Percentiles rank a stretch among this genome's conserved stretches.
These are phyloP conservation scores for Coleophoma cylindrospora DNA, from an alignment of 2,329 filamentous ascomycete genomes.

Conservation along the genomic window DNA sequence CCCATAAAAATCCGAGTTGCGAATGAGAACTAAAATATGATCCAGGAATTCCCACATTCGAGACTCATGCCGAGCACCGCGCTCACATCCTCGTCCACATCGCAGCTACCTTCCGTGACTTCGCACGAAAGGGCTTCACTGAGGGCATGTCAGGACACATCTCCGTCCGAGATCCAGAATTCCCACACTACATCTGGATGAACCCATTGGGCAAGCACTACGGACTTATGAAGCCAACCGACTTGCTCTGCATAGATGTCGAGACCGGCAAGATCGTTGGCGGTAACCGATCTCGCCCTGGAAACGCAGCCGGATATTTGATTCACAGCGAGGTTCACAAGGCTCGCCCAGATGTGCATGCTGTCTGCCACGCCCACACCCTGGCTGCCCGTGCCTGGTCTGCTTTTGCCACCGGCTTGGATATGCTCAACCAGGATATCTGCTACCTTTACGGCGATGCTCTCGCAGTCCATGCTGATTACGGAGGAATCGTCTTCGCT, in stretches of 20 bases:
- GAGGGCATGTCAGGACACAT: slow-evolving; percentile 70
- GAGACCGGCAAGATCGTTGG: slow-evolving; percentile 55
- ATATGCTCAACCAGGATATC: slow-evolving; percentile 68
- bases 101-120: slow-evolving; percentile 64
- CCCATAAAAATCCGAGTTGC: no score
- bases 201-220: slow-evolving; percentile 63
- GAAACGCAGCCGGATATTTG: slow-evolving; percentile 64
- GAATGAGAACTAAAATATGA: no score
- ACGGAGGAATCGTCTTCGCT: slow-evolving; percentile 58
- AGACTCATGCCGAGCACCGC: slow-evolving; percentile 48
- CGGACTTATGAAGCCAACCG: slow-evolving; percentile 55
- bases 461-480: slow-evolving; percentile 60
- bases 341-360: slow-evolving; percentile 58
- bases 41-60: slow-evolving; percentile 50
- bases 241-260: slow-evolving; percentile 63
- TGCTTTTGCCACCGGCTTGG: slow-evolving; percentile 56
- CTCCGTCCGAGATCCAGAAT: slow-evolving; percentile 60
- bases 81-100: slow-evolving; percentile 62
- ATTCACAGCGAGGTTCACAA: slow-evolving; percentile 68
- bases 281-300: slow-evolving; percentile 53
- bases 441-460: slow-evolving; percentile 56
- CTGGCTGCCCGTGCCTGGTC: slow-evolving; percentile 63
- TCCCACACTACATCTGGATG: slow-evolving; percentile 61
- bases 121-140: slow-evolving; percentile 58
- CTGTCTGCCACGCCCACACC: slow-evolving; percentile 67